Evolutionary conservation across 768 basidiomycete genomes (phyloP).

Genomic region (Guyanaporus albipodus): DNA sequence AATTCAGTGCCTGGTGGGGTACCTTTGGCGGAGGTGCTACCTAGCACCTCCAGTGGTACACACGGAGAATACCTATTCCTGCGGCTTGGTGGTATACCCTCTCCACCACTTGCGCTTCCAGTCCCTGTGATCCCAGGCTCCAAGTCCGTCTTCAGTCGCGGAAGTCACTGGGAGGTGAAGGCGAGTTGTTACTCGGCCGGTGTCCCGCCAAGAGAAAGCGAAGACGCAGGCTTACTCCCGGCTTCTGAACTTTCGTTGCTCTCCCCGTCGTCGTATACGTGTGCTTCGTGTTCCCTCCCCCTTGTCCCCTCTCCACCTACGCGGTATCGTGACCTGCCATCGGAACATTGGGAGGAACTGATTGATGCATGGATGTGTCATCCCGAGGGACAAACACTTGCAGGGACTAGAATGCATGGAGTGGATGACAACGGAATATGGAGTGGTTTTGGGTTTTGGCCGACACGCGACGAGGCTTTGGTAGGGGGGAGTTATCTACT

Average conservation of each 20-base stretch:
- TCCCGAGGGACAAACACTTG: slow-evolving; percentile 69
- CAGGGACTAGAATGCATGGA: slow-evolving; percentile 41
- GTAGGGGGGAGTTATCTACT: slow-evolving; percentile 90
- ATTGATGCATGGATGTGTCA: slow-evolving; percentile 99
- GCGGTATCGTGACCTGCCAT: slow-evolving; percentile 82
- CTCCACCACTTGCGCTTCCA: slow-evolving; percentile 54
- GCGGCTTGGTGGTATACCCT: slow-evolving; percentile 54
- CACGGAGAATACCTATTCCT: slow-evolving; percentile 58
- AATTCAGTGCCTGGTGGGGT: slow-evolving; percentile 39
- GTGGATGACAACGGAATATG: slow-evolving; percentile 19
- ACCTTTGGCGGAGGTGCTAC: slow-evolving; percentile 59
- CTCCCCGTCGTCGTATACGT: slow-evolving; percentile 65
- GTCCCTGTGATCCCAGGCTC: slow-evolving; percentile 56
- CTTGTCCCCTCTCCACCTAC: slow-evolving; percentile 51
- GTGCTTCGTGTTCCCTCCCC: slow-evolving; percentile 75
- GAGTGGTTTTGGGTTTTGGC: slow-evolving; percentile 67
- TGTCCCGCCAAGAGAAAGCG: slow-evolving; percentile 13
- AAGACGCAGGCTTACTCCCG: slow-evolving; percentile 52
- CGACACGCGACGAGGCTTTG: slow-evolving; percentile 62
- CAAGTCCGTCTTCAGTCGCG: slow-evolving; percentile 52
- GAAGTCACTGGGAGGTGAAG: slow-evolving; percentile 71
- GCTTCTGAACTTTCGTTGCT: slow-evolving; percentile 57
- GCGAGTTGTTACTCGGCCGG: slow-evolving; percentile 37
- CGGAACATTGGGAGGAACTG: slow-evolving; percentile 96
- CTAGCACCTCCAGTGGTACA: slow-evolving; percentile 38